phyloP scores from a whole-genome alignment of 140 eudicot species.

The Bidens hawaiensis region DNA sequence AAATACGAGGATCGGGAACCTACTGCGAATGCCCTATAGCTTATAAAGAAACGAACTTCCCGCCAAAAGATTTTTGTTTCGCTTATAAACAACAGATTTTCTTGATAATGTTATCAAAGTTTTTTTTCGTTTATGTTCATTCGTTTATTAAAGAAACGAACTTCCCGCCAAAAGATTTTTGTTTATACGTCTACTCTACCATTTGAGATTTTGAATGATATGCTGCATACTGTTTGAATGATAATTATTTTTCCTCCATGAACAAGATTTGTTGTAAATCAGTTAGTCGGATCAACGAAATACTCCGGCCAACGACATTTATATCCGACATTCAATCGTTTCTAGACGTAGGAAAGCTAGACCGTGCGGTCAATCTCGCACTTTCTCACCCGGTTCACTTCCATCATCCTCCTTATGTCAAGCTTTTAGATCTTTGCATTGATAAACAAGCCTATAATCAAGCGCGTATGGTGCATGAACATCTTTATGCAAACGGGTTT shows the following conservation, averaged over 20 bases:
- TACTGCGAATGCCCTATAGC: too few relatives aligned
- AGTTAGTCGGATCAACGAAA: slow-evolving; percentile 1
- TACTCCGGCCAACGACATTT: slow-evolving; percentile 1
- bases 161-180: too few relatives aligned
- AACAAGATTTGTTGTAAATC: slow-evolving; percentile 10
- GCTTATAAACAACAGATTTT: too few relatives aligned
- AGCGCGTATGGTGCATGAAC: slow-evolving; percentile 44
- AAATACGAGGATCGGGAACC: too few relatives aligned
- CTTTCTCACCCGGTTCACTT: slow-evolving; percentile 31
- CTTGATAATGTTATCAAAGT: too few relatives aligned
- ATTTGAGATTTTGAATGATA: too few relatives aligned
- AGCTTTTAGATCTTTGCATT: slow-evolving; percentile 45
- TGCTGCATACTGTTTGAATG: not conserved
- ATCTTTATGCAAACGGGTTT: slow-evolving; percentile 40
- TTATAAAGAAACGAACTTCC: too few relatives aligned
- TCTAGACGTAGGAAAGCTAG: slow-evolving; percentile 17
- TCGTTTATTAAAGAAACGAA: too few relatives aligned
- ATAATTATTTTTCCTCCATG: slow-evolving; percentile 8
- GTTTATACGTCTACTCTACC: too few relatives aligned
- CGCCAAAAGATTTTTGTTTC: too few relatives aligned
- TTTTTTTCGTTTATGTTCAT: too few relatives aligned
- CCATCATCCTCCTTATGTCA: slow-evolving; percentile 40
- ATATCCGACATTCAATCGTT: slow-evolving; percentile 14
- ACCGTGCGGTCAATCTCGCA: slow-evolving; percentile 27
- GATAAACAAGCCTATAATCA: slow-evolving; percentile 32